phyloP scores from a whole-genome alignment of 208 protist species.

The Trypanosoma brucei region DNA sequence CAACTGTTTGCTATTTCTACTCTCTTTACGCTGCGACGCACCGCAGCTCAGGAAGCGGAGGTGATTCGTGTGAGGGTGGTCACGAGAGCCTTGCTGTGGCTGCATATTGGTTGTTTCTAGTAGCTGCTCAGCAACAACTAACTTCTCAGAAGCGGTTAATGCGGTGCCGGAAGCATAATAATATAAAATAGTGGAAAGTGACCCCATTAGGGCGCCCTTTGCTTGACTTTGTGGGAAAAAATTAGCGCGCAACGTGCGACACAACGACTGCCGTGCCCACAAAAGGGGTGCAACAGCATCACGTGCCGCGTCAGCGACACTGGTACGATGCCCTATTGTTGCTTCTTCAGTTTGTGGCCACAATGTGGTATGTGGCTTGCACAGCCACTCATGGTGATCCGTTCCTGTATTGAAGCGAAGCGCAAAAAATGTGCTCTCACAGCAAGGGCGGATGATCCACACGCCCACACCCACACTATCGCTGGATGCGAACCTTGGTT shows the following conservation, averaged over 20 bases:
- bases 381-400: constrained; percentile 18
- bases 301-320: not conserved
- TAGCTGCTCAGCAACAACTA: constrained; percentile 4
- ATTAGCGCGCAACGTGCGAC: not conserved
- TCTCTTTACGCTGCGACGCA: not conserved
- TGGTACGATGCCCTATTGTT: too few relatives aligned
- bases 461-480: constrained; percentile 5
- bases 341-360: not conserved
- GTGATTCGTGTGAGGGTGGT: not conserved
- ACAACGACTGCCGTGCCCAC: constrained; percentile 9
- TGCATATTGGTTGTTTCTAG: not conserved
- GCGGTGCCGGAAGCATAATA: constrained; percentile 5
- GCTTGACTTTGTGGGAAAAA: not conserved
- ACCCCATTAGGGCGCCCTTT: not conserved
- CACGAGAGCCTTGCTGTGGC: not conserved
- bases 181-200: constrained; percentile 18
- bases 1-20: not conserved
- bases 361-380: not conserved
- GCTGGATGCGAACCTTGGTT: not conserved
- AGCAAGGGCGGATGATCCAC: constrained; percentile 21
- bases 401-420: constrained; percentile 5
- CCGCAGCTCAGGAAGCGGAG: not conserved
- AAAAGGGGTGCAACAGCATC: not conserved
- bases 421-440: constrained; percentile 24
- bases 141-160: constrained; percentile 5